A percentile compares a stretch with the other conserved stretches of the same genome.
phyloP scores from a whole-genome alignment of 225 moss, liverwort and hornwort species.

The Takakia lepidozioides region DNA sequence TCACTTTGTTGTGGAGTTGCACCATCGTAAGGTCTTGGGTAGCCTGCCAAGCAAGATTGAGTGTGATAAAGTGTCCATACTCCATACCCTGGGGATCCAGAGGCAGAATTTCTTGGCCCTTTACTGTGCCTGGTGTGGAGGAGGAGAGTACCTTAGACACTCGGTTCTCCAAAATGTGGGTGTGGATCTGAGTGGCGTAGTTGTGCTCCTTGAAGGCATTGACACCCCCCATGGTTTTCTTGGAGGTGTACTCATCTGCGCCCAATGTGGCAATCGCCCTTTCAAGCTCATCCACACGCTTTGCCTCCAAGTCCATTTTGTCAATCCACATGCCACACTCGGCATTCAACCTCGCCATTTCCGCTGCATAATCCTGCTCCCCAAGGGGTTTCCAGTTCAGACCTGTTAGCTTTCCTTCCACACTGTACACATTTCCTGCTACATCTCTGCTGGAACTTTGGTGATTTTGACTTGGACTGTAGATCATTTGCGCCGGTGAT shows the following conservation, averaged over 20 bases:
- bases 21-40: conserved; percentile 84
- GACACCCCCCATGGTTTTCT: conserved; percentile 75
- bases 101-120: too few relatives aligned
- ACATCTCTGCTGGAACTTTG: not conserved
- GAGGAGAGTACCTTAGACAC: conserved; percentile 44
- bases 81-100: too few relatives aligned
- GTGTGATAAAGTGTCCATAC: too few relatives aligned
- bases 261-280: conserved; percentile 46
- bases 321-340: conserved; percentile 47
- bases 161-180: conserved; percentile 77
- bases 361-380: conserved; percentile 30
- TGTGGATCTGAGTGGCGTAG: conserved; percentile 77
- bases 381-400: too few relatives aligned
- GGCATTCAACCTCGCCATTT: conserved; percentile 35
- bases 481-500: not conserved
- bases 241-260: conserved; percentile 68
- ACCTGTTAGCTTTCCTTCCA: too few relatives aligned
- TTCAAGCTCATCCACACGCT: conserved; percentile 63
- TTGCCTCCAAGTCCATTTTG: conserved; percentile 62
- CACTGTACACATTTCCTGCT: not conserved
- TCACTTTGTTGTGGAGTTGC: conserved; percentile 74
- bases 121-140: too few relatives aligned
- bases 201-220: conserved; percentile 65
- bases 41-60: too few relatives aligned
- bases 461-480: not conserved